Evolutionary conservation across 805 yeast species (phyloP), one percentile per base, ranked within the genome.

Genomic region (Maudiozyma turicensis): DNA sequence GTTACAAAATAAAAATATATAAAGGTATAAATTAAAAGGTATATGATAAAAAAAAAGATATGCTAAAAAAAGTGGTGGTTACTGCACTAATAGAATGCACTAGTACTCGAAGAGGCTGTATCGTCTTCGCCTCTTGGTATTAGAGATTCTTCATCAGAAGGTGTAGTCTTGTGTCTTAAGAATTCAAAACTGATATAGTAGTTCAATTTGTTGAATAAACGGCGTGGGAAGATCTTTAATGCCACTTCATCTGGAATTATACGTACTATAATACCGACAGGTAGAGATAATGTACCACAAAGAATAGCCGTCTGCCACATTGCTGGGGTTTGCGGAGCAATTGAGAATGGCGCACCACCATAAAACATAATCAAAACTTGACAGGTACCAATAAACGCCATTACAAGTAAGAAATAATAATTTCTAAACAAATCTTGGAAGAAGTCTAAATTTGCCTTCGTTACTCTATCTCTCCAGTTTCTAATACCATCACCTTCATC

Each of bases 331-430:
- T 86, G 95, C 53, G 83, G 75, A 2, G 78, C 79, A 54, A 90
- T 75, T 7, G 90, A 80, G 68, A 93, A 93, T 0, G 99, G 96
- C 40, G 91, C 86, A 49, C 99, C 99, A 48, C 99, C 99, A 54
- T 87, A 91, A 68, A 82, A 86, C 98, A 93, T 93, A 58, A 93
- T 91, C 48, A 91, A 66, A 3, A 89, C 72, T 70, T 93, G 99
- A 68, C 81, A 78, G 5, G 85, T 90, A 32, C 82, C 93, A 66
- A 93, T 89, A 44, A 93, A 72, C 2, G 66, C 58, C 26, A 84
- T 80, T 58, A 93, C 90, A 6, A 65, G 71, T 43, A 89, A 68
- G 68, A 93, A 93, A 66, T 86, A 89, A 72, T 78, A 79, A 66
- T 93, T 93, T 66, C 89, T 77, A 68, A 79, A 78, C 51, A 95